Evolutionary conservation across 495 filamentous ascomycete genomes (phyloP), one percentile per base, ranked within the genome.

Genomic region (Tuber magnatum): DNA sequence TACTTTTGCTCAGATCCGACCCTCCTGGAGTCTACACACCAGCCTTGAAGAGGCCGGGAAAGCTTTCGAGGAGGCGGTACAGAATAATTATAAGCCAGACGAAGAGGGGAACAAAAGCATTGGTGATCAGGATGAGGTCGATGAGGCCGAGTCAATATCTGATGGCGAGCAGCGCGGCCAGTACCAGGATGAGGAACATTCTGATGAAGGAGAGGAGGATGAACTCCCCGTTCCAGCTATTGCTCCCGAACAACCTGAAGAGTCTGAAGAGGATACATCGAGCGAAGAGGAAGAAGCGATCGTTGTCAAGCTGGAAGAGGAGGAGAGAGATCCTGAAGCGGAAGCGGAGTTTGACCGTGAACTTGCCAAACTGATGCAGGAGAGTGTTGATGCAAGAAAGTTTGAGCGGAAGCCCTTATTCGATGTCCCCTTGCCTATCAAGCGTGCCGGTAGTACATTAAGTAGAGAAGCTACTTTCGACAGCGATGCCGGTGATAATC

Each of bases 341-440:
- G 95, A 98, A 77, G 95, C 94, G 9, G 96, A 99, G 51, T 99
- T 99, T 80, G 96, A 98, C 80, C 93, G 95, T 80, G 95, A 98
- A 85, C 93, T 96, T 83, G 94, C 96, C 28, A 98, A 97, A 84
- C 92, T 99, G 90, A 97, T 98, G 96, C 88, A 94, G 76, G 95
- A 99, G 81, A 97, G 94, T 85, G 85, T 96, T 83, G 96, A 98
- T 51, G 93, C 93, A 12, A 88, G 96, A 72, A 95, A 94, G 79
- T 95, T 96, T 78, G 94, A 99, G 80, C 92, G 95, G 68, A 97
- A 97, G 84, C 90, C 90, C 44, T 85, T 96, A 68, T 97, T 99
- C 81, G 95, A 99, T 81, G 92, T 98, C 43, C 93, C 96, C 2
- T 82, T 99, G 32, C 95, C 95, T 2, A 94, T 99, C 84, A 89